Percentiles rank a stretch among this genome's conserved stretches.
Conservation (phyloP, 108 stramenopile genomes). For the Conticribra weissflogii region DNA sequence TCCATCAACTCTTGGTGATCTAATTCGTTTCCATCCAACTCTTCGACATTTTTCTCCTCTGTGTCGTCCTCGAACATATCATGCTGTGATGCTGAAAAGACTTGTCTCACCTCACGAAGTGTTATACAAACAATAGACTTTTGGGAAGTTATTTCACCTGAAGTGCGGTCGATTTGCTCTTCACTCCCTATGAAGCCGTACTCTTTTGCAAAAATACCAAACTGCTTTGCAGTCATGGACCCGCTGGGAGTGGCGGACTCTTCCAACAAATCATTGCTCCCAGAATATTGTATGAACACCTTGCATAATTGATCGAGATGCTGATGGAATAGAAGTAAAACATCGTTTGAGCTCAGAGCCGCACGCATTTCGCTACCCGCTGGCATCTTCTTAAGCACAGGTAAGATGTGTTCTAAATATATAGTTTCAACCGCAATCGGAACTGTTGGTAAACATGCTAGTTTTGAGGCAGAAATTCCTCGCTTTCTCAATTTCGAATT, state of each 20-base stretch:
- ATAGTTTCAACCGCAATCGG: conserved; percentile 22
- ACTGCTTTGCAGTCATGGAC: conserved; percentile 8
- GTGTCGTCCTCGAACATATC: not conserved
- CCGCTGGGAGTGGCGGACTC: not conserved
- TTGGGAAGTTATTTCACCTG: not conserved
- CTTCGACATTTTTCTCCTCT: not conserved
- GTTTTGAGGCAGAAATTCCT: conserved; percentile 1
- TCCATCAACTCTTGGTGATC: conserved; percentile 12
- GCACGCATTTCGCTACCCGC: conserved; percentile 11
- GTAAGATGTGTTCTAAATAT: conserved; percentile 9
- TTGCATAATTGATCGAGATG: conserved; percentile 4
- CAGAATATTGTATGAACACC: conserved; percentile 1
- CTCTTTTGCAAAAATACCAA: conserved; percentile 6
- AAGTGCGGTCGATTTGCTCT: conserved; percentile 6
- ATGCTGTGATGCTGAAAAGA: conserved; percentile 21
- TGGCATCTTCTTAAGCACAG: conserved; percentile 19
- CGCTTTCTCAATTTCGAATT: conserved; percentile 11
- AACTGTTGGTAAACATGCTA: conserved; percentile 18
- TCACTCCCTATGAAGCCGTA: conserved; percentile 21
- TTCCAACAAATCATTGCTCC: not conserved
- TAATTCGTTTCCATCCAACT: not conserved
- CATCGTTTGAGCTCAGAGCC: conserved; percentile 22
- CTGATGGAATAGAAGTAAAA: conserved; percentile 21
- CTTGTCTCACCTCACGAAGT: conserved; percentile 19
- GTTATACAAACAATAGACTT: conserved; percentile 1